Conservation (phyloP, 345 rosid species). For the Acer campestre region DNA sequence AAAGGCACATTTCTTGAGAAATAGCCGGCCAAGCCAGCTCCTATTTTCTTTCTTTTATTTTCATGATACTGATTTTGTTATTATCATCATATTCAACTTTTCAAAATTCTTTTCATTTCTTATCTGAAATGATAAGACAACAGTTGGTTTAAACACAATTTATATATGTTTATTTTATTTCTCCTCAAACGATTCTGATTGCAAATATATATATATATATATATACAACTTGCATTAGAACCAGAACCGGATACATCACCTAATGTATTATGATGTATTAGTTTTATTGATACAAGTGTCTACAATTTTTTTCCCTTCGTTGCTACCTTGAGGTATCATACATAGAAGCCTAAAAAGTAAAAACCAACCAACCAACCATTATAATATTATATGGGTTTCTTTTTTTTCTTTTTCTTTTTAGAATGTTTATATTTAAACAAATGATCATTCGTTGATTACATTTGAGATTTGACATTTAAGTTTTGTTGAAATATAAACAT, state of each 20-base stretch:
- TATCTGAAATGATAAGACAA: background rate
- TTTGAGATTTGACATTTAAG: too few species aligned
- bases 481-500: too few species aligned
- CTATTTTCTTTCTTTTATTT: conserved; percentile 18
- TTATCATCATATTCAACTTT: background rate
- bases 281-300: too few species aligned
- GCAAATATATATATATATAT: too few species aligned
- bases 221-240: too few species aligned
- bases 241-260: too few species aligned
- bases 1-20: conserved; percentile 29
- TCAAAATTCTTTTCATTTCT: background rate
- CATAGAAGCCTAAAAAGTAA: conserved; percentile 23
- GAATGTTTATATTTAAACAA: too few species aligned
- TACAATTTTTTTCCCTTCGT: background rate
- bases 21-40: conserved; percentile 59
- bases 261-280: too few species aligned
- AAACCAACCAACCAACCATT: background rate
- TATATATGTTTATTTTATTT: too few species aligned
- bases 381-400: too few species aligned
- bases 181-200: background rate
- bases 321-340: conserved; percentile 7
- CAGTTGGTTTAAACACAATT: too few species aligned
- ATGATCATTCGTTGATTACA: background rate
- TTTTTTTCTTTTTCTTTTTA: too few species aligned
- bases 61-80: conserved; percentile 6